These are phyloP conservation scores for Amylostereum areolatum DNA, from an alignment of 1,284 basidiomycete species.

Conservation along the genomic window DNA sequence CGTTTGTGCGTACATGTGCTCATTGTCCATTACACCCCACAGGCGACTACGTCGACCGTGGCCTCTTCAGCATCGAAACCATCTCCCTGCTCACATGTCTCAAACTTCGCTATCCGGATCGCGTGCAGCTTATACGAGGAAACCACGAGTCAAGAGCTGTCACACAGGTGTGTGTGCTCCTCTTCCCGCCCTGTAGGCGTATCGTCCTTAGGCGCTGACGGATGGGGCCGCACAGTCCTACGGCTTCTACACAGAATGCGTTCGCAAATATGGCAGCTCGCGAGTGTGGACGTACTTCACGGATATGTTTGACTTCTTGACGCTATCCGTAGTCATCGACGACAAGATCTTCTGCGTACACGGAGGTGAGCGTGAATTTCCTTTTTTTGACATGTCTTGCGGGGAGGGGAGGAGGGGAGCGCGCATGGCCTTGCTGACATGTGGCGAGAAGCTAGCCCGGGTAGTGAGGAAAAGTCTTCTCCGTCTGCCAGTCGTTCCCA, in stretches of 20 bases:
- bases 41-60: conserved; percentile 99
- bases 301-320: conserved; percentile 99
- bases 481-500: too few relatives aligned
- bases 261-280: conserved; percentile 93
- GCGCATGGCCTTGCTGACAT: too few relatives aligned
- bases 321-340: conserved; percentile 96
- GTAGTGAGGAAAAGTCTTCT: too few relatives aligned
- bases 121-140: conserved; percentile 95
- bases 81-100: conserved; percentile 96
- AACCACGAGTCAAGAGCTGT: conserved; percentile 99
- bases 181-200: conserved; percentile 18
- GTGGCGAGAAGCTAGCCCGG: too few relatives aligned
- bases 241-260: conserved; percentile 98
- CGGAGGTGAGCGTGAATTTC: conserved; percentile 57
- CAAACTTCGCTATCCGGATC: conserved; percentile 94
- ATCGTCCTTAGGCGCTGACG: too few relatives aligned
- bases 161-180: conserved; percentile 69
- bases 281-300: conserved; percentile 99
- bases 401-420: too few relatives aligned
- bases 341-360: conserved; percentile 99
- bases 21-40: too few relatives aligned
- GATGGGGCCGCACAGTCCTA: conserved; percentile 82
- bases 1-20: too few relatives aligned
- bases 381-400: conserved; percentile 5
- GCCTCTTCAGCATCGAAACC: conserved; percentile 96